A percentile compares a stretch with the other conserved stretches of the same genome.
Conservation (phyloP, 2,329 filamentous ascomycete genomes). For the Hymenoscyphus repandus region DNA sequence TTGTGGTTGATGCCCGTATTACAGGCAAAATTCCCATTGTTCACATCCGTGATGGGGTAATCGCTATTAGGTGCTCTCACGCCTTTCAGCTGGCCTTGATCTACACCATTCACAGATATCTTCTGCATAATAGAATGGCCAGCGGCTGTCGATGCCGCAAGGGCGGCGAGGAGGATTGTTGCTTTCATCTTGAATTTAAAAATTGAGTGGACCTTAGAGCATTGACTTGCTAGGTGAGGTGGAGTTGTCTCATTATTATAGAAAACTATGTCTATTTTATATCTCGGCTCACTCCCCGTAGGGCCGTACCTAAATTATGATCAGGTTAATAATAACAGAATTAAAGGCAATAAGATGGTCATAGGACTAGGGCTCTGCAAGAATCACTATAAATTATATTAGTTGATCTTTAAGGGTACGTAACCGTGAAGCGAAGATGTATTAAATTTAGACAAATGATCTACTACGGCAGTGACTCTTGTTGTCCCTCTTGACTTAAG, state of each 20-base stretch:
- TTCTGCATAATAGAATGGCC: constrained; percentile 40
- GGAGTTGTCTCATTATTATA: background rate
- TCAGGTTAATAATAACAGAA: no score
- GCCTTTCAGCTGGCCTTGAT: constrained; percentile 44
- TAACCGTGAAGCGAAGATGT: background rate
- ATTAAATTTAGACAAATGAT: background rate
- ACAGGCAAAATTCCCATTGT: constrained; percentile 41
- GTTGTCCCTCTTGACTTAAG: background rate
- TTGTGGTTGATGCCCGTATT: constrained; percentile 36
- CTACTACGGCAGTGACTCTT: background rate
- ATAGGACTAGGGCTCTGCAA: no score
- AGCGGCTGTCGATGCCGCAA: background rate
- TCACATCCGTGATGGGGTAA: constrained; percentile 44
- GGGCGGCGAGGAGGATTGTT: background rate
- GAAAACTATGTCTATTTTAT: background rate
- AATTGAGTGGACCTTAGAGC: background rate
- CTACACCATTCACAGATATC: constrained; percentile 42
- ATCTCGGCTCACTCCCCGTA: background rate
- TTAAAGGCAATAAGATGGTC: no score
- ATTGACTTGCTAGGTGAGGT: background rate
- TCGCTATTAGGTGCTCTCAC: constrained; percentile 44
- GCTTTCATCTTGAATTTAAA: background rate
- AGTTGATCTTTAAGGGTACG: no score
- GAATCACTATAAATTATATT: no score
- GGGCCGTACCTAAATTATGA: background rate